Base-by-base conservation (phyloP, 2,329 filamentous ascomycete genomes). In the Magnaporthales sp. region DNA sequence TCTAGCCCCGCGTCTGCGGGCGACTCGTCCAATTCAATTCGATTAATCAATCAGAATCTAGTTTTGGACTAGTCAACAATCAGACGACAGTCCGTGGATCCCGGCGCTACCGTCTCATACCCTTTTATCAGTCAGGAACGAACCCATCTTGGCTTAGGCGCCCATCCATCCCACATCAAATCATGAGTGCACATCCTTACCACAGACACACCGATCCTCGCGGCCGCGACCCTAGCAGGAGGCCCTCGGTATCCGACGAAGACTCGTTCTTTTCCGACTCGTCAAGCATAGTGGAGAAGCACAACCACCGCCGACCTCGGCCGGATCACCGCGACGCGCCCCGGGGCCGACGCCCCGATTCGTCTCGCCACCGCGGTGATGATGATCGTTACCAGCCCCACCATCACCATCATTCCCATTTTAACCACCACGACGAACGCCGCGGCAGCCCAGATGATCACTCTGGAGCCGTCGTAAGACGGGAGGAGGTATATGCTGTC, bases 391-490 rank as follows among this genome's bases (percentile, higher is more conserved):
- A 51, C 38, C 38, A n/a, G 38, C 38, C 38, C 58, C 58, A 27
- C 58, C 24, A 60, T 29, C 2, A 26, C 10, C 22, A 15, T 29
- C 22, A 26, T 10, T 19, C 10, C 58, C 58, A 15, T 30, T 15
- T 15, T n/a, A 13, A 22, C 58, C 58, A 26, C 6, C 15, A 27
- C 26, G 63, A 65, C 63, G 31, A 29, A 38, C 38, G 31, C 38
- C 38, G 38, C 38, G 19, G 19, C 19, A 51, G 38, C 38, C 38
- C 19, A 5, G 38, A 51, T 19, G n/a, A 19, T 7, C 15, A 10
- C 8, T 51, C 38, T 51, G 38, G 38, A 51, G 63, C 63, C 38
- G 46, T 65, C 24, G 63, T 65, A n/a, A 38, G 38, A 15, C 78
- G 61, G n/a, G 24, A 29, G 27, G 61, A 63, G n/a, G 9, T 63